These are phyloP conservation scores for Geosiphon pyriformis DNA, from an alignment of 192 early-diverging fungal genomes.

Conservation along the genomic window DNA sequence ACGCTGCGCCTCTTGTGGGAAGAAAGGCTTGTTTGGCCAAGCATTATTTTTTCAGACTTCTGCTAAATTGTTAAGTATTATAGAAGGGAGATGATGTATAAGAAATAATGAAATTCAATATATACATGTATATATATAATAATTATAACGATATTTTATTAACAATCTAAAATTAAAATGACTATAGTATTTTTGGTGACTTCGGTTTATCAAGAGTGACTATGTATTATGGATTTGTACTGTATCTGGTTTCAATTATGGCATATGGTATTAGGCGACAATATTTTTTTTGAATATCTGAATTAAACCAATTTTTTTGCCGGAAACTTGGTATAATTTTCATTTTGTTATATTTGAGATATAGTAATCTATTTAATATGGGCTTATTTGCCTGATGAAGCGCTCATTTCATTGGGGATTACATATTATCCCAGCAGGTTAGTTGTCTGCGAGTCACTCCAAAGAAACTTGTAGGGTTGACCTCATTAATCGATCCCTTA, in stretches of 20 bases:
- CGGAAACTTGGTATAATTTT: background rate
- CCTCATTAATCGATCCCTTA: background rate
- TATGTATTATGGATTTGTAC: constrained; percentile 85
- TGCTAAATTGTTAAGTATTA: no score
- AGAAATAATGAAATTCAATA: no score
- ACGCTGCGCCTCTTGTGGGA: no score
- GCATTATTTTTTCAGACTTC: no score
- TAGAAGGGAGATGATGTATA: no score
- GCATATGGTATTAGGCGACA: constrained; percentile 63
- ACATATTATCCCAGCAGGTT: constrained; percentile 82
- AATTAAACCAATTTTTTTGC: background rate
- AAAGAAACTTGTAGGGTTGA: background rate
- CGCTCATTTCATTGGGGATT: constrained; percentile 62
- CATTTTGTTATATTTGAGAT: background rate
- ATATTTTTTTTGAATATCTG: no score
- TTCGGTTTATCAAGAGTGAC: no score
- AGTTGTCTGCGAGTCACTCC: background rate
- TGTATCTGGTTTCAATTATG: constrained; percentile 76
- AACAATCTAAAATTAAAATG: no score
- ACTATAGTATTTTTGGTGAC: no score
- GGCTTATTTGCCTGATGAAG: constrained; percentile 79
- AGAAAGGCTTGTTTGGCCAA: no score
- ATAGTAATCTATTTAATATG: constrained; percentile 67
- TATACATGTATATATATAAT: no score
- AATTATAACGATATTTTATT: no score